Evolutionary conservation across 108 stramenopile species (phyloP), one percentile per base, ranked within the genome.

Genomic region (Fistulifera pelliculosa): DNA sequence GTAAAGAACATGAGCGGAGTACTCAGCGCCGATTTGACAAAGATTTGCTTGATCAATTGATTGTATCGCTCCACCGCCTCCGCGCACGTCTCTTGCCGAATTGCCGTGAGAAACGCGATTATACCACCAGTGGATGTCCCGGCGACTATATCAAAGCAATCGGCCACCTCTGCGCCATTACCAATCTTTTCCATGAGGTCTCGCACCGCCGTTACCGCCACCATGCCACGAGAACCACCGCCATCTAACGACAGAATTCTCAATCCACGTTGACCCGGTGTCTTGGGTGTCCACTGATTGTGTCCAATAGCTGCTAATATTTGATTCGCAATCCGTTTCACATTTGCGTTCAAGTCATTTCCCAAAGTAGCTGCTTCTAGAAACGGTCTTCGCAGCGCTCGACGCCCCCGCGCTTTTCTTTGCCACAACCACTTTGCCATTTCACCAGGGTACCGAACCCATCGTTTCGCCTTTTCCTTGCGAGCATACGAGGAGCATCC

Each of bases 41-140:
- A 90, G 45, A 90, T 87, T 47, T 74, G 65, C 42, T 69, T 57
- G 45, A 90, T 81, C 58, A 90, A 56, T 4, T 61, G 68, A 68
- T 90, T 79, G 56, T 90, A 90, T 39, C 89, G 75, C 27, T 82
- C 75, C 14, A 76, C 64, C 7, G 85, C 80, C 56, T 73, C 58
- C 22, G 67, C 63, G 38, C 72, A 72, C 2, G 85, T 72, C 52
- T 90, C 89, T 50, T 74, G 68, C 24, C 80, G 57, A 44, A 90
- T 60, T 18, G 85, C 89, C 2, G 82, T 68, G 50, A 83, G 61
- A 45, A 83, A 87, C 10, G 77, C 69, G 57, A 90, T 75, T 47
- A 90, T 90, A 16, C 85, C 89, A 39, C 89, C 89, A 1, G 89
- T 90, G 18, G 83, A 85, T 10, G 88, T 90, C 17, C 88, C 88